Conservation (phyloP, 192 early-diverging fungal genomes). For the Funneliformis geosporum region DNA sequence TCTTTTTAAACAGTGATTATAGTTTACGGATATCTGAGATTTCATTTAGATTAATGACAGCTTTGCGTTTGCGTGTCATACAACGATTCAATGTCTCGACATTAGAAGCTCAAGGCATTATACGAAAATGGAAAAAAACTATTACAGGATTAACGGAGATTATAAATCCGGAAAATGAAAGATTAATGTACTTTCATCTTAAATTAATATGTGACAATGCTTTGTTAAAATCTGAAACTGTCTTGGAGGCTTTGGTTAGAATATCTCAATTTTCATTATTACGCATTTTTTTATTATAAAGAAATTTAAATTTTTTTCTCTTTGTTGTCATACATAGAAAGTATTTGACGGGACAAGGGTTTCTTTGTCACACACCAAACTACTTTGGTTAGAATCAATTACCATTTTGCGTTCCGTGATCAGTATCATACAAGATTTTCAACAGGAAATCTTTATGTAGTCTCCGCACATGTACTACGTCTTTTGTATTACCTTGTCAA, state of each 20-base stretch:
- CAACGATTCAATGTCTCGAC: slow-evolving; percentile 17
- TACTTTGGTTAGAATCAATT: slow-evolving; percentile 16
- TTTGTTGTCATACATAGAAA: background rate
- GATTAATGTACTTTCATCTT: background rate
- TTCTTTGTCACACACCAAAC: background rate
- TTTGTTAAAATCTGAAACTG: background rate
- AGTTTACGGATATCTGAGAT: slow-evolving; percentile 48
- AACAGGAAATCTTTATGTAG: background rate
- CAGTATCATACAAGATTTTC: background rate
- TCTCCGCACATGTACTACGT: background rate
- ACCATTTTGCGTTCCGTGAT: slow-evolving; percentile 3
- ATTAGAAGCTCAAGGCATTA: background rate
- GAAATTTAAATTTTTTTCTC: background rate
- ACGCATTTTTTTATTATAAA: background rate
- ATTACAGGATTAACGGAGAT: background rate
- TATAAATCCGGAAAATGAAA: slow-evolving; percentile 8
- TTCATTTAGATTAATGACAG: slow-evolving; percentile 51
- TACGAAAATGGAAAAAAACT: slow-evolving; percentile 1
- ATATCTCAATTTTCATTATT: background rate
- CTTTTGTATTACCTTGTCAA: background rate
- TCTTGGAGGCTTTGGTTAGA: background rate
- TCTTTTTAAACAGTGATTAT: slow-evolving; percentile 48
- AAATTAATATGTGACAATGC: background rate
- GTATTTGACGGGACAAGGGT: background rate
- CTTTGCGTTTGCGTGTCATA: slow-evolving; percentile 47